Evolutionary conservation across 176 grass and related monocot species (phyloP).

Genomic region (Bolboschoenus planiculmis): DNA sequence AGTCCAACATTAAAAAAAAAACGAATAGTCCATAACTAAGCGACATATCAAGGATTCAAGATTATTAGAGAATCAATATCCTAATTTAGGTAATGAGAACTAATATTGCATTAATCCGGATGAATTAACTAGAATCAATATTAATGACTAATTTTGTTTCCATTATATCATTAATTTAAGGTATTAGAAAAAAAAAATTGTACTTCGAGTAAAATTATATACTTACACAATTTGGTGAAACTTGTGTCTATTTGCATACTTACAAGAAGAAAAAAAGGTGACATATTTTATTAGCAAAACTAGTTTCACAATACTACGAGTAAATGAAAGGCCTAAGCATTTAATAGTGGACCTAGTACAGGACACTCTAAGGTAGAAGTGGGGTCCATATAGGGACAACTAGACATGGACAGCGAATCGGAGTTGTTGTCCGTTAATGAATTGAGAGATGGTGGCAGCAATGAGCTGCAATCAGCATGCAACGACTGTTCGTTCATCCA

Average conservation of each 20-base stretch:
- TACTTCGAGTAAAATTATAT: too few species aligned
- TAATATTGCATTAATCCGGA: too few species aligned
- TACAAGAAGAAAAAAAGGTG: too few species aligned
- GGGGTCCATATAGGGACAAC: not conserved
- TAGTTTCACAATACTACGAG: too few species aligned
- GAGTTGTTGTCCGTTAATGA: constrained; percentile 16
- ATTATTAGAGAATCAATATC: not conserved
- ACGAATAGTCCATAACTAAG: not conserved
- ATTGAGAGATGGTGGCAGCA: not conserved
- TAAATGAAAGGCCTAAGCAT: not conserved
- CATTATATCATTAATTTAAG: not conserved
- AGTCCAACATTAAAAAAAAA: too few species aligned
- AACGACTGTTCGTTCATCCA: not conserved
- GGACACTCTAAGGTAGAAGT: not conserved
- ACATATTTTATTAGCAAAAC: too few species aligned
- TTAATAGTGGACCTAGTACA: not conserved
- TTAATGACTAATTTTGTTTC: not conserved
- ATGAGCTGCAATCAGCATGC: too few species aligned
- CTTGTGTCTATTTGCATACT: not conserved
- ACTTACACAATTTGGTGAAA: not conserved
- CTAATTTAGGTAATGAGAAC: not conserved
- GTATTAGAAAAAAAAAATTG: not conserved
- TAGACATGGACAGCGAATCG: constrained; percentile 10
- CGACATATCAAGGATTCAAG: not conserved
- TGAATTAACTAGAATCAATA: too few species aligned